phyloP scores from a whole-genome alignment of 2,329 filamentous ascomycete genomes.

The Falciphora oryzae region DNA sequence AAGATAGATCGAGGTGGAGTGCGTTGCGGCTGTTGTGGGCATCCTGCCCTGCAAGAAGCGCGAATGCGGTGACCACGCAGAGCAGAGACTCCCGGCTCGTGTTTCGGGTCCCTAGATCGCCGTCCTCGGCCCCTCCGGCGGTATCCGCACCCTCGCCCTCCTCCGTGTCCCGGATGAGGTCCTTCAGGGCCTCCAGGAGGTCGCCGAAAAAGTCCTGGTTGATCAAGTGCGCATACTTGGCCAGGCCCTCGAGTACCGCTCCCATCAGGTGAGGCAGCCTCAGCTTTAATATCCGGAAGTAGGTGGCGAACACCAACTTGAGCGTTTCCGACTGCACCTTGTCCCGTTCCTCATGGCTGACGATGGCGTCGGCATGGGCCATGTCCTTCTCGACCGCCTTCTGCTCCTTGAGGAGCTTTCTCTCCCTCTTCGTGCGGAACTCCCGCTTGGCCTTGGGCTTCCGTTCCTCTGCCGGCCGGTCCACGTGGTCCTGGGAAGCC shows the following conservation, averaged over 20 bases:
- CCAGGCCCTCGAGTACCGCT: slow-evolving; percentile 90
- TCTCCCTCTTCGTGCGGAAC: slow-evolving; percentile 81
- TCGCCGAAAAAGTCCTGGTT: slow-evolving; percentile 99
- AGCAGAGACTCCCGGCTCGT: slow-evolving; percentile 81
- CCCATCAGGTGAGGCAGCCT: slow-evolving; percentile 83
- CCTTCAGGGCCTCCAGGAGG: slow-evolving; percentile 86
- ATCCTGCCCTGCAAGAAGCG: slow-evolving; percentile 92
- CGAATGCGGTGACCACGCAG: slow-evolving; percentile 93
- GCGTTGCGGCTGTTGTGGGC: slow-evolving; percentile 75
- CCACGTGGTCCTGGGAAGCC: slow-evolving; percentile 71
- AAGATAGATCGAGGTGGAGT: slow-evolving; percentile 85
- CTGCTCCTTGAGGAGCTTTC: slow-evolving; percentile 78
- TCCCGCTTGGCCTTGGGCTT: slow-evolving; percentile 70
- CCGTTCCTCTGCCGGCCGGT: slow-evolving; percentile 45
- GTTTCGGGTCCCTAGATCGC: slow-evolving; percentile 55
- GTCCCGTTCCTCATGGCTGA: slow-evolving; percentile 88
- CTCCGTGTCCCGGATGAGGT: slow-evolving; percentile 73
- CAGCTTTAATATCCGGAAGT: slow-evolving; percentile 89
- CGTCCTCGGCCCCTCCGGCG: slow-evolving; percentile 37
- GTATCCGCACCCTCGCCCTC: slow-evolving; percentile 43
- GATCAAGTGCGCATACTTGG: slow-evolving; percentile 92
- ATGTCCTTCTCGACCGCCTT: slow-evolving; percentile 90
- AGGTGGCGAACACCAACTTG: slow-evolving; percentile 90
- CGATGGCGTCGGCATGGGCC: slow-evolving; percentile 82
- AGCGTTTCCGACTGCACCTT: slow-evolving; percentile 92